Base-by-base conservation (phyloP, 495 filamentous ascomycete genomes). In the Penicillium herquei region DNA sequence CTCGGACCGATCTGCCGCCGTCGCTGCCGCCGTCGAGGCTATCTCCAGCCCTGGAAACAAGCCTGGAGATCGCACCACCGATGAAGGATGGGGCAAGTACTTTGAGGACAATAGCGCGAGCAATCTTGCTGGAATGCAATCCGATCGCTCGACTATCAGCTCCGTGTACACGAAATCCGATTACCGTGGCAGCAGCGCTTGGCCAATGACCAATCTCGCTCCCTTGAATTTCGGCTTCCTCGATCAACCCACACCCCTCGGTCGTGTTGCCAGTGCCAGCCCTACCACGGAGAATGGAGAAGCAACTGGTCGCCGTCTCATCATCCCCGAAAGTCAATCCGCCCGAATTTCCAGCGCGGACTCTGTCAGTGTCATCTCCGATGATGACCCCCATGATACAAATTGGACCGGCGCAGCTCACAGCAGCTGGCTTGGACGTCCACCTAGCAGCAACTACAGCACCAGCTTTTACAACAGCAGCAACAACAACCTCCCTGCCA, bases 381-480 rank as follows among this genome's bases (percentile, higher is more conserved):
- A 81, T 0, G 85, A 84, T 55, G 69, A 78, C 31, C 64, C 70
- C 21, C 70, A 76, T n/a, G 73, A 80, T 21, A 74, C 81, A 11
- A 63, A 73, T 0, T 86, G 81, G 50, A 69, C 66, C 17, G 71
- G 67, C 48, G 79, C 79, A 69, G 75, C 48, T 13, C 54, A 65
- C 46, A 62, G 69, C 32, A 76, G 69, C 45, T 80, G 76, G 57
- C 70, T 79, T 7, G 77, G 75, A 7, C 80, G 81, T 4, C 75
- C 80, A 7, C 49, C 75, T 0, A 88, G 84, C 68, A 89, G 84
- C 61, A 75, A 76, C 31, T 91, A 89, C 69, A 86, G 78, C 31
- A 68, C 70, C 35, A 83, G 79, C 56, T 68, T 75, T 18, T 78
- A 79, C 63, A 71, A 73, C 39, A 54, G 61, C 7, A 76, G 72